Conservation (phyloP, 2,329 filamentous ascomycete species). For the Alternaria incomplexa region DNA sequence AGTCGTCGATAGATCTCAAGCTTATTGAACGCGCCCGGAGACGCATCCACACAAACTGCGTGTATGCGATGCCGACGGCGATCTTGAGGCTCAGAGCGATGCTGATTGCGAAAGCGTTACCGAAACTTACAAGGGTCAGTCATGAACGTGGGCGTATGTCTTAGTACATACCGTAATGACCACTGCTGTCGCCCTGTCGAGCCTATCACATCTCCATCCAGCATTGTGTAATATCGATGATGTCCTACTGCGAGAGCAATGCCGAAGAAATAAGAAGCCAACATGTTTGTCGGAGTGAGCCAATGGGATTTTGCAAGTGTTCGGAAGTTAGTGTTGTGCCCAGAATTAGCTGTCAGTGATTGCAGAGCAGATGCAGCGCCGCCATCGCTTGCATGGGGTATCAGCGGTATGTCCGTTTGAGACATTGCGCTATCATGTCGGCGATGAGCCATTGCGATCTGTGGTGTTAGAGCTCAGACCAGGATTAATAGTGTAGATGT, state of each 20-base stretch:
- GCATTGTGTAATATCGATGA: background rate
- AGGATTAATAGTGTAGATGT: too few relatives aligned
- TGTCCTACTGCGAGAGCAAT: background rate
- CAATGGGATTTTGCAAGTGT: background rate
- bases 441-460: too few relatives aligned
- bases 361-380: background rate
- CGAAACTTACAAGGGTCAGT: background rate
- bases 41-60: background rate
- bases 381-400: too few relatives aligned
- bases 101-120: background rate
- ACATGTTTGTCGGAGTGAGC: background rate
- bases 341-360: rapidly evolving
- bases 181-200: background rate
- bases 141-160: background rate
- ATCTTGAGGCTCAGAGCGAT: background rate
- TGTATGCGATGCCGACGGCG: background rate
- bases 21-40: background rate
- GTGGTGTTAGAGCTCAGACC: too few relatives aligned
- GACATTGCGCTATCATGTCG: too few relatives aligned
- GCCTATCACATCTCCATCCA: background rate
- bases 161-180: background rate
- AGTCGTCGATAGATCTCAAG: background rate
- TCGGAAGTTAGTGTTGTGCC: rapidly evolving
- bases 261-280: rapidly evolving
- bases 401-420: too few relatives aligned